These are phyloP conservation scores for Trichosporon ovoides DNA, from an alignment of 1,284 basidiomycete species.

Conservation along the genomic window DNA sequence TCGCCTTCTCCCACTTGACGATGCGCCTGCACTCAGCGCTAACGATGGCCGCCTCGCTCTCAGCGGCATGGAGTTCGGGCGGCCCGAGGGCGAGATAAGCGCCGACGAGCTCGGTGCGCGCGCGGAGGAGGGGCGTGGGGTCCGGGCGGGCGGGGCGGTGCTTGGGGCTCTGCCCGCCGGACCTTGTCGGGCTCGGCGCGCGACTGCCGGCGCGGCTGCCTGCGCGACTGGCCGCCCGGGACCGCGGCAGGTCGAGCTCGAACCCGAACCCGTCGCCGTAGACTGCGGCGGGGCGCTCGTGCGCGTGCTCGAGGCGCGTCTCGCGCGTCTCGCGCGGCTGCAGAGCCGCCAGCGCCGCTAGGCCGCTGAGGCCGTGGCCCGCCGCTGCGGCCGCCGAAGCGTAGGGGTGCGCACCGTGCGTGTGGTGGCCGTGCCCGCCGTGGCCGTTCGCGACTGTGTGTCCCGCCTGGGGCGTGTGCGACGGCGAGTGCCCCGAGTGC, in stretches of 20 bases:
- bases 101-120: slow-evolving; percentile 27
- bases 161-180: not conserved
- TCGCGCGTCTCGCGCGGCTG: not conserved
- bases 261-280: slow-evolving; percentile 6
- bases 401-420: not conserved
- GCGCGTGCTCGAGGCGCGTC: not conserved
- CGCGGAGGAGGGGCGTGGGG: slow-evolving; percentile 16
- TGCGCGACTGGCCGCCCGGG: not conserved
- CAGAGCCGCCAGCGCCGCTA: not conserved
- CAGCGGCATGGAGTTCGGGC: slow-evolving; percentile 23
- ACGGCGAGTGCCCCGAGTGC: not conserved
- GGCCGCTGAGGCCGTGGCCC: not conserved
- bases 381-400: not conserved
- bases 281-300: not conserved
- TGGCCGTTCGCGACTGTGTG: not conserved
- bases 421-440: not conserved
- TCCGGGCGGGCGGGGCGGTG: not conserved
- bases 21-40: slow-evolving; percentile 23
- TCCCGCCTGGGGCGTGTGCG: not conserved
- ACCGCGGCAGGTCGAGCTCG: slow-evolving; percentile 3
- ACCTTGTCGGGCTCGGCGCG: not conserved
- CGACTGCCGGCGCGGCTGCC: not conserved
- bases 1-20: slow-evolving; percentile 12
- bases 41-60: slow-evolving; percentile 24
- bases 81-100: slow-evolving; percentile 16